Percentiles rank a stretch among this genome's conserved stretches.
These are phyloP conservation scores for Plasmodium inui DNA, from an alignment of 169 alveolate species.

Conservation along the genomic window DNA sequence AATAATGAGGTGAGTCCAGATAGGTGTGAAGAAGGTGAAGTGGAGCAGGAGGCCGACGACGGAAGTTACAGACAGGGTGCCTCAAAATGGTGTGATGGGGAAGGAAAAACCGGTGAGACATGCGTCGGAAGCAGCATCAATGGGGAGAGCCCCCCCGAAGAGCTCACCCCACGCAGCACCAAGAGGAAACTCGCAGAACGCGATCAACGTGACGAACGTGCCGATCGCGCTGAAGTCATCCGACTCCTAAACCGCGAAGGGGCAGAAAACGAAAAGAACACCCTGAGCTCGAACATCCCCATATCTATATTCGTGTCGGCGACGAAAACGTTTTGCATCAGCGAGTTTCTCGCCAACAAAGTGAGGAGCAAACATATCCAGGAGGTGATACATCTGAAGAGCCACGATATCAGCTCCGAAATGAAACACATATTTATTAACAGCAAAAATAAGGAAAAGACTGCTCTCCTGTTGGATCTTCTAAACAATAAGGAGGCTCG, in stretches of 20 bases:
- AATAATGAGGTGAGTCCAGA: not conserved
- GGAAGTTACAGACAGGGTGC: not conserved
- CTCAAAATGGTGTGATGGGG: not conserved
- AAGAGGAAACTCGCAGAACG: not conserved
- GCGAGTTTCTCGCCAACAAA: slow-evolving; percentile 62
- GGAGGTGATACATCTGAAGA: slow-evolving; percentile 53
- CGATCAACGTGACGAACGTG: not conserved
- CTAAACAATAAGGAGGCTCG: slow-evolving; percentile 13
- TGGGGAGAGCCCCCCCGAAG: not conserved
- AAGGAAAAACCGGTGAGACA: not conserved
- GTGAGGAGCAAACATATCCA: slow-evolving; percentile 68
- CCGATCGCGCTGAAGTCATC: not conserved
- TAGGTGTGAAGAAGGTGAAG: not conserved
- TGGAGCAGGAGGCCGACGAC: not conserved
- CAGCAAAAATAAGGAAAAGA: slow-evolving; percentile 72
- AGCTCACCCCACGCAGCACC: not conserved
- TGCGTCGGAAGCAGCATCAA: not conserved
- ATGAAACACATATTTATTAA: slow-evolving; percentile 68
- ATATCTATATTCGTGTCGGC: slow-evolving; percentile 70
- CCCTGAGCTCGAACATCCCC: slow-evolving; percentile 57
- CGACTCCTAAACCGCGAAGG: not conserved
- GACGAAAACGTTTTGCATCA: slow-evolving; percentile 60
- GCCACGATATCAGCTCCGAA: slow-evolving; percentile 47
- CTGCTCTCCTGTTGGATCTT: slow-evolving; percentile 48
- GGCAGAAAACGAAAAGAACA: slow-evolving; percentile 46